Percentiles rank a stretch among this genome's conserved stretches.
Evolutionary conservation across 2,329 filamentous ascomycete genomes (phyloP).

Genomic region (Trichophyton simii): DNA sequence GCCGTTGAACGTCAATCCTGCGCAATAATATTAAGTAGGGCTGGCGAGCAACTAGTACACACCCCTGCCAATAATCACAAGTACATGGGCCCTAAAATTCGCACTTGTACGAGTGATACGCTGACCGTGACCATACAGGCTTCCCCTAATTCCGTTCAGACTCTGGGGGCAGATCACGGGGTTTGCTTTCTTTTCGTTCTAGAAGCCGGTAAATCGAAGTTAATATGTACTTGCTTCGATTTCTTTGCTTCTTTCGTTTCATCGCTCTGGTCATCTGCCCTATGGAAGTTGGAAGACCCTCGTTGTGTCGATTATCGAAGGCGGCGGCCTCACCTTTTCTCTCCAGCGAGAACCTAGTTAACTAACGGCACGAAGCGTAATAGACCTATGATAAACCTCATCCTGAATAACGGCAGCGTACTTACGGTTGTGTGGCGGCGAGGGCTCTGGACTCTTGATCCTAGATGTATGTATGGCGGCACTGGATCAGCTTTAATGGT

Average conservation of each 20-base stretch:
- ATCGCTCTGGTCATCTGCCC: background rate
- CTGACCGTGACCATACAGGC: background rate
- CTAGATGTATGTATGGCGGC: background rate
- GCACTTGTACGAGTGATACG: background rate
- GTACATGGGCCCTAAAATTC: background rate
- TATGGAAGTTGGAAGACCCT: background rate
- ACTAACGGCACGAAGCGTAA: background rate
- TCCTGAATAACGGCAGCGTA: background rate
- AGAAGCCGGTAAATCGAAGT: background rate
- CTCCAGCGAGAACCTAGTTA: background rate
- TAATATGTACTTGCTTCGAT: background rate
- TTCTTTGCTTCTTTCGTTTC: constrained; percentile 1
- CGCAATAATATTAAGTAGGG: background rate
- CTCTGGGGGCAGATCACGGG: background rate
- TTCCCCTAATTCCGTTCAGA: background rate
- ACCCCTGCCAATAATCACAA: background rate
- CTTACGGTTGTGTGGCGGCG: background rate
- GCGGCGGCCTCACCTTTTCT: background rate
- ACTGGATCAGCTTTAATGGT: background rate
- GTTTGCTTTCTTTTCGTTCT: background rate
- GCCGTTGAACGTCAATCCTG: background rate
- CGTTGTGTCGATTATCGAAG: background rate
- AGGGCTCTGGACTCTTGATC: background rate
- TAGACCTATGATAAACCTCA: background rate
- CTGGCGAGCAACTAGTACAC: background rate